Base-by-base conservation (phyloP, 306 rosid genomes). In the Lablab purpureus region DNA sequence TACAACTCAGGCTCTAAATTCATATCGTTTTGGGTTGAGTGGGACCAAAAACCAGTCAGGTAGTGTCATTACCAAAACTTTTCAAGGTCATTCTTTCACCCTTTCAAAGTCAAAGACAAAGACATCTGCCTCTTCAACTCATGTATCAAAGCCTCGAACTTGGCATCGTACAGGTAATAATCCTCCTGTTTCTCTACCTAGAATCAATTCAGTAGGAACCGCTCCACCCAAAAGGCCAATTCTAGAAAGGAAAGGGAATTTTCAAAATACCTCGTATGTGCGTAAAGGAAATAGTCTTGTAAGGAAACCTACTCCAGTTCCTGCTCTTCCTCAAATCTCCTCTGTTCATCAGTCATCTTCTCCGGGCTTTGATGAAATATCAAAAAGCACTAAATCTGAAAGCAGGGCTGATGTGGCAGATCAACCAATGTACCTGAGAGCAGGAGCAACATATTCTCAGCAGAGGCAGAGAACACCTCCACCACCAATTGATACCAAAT, bases 221-320 rank as follows among this genome's bases (percentile, higher is more conserved):
- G 30, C 81, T 82, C 87, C 90, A 85, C 80, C 84, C 58, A 87
- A 71, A 84, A 83, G 85, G 82, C 82, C 88, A 78, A 81, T 82
- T 69, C 76, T 84, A 17, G 88, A 82, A 51, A 79, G 71, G 54
- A 85, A 87, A 77, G 88, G 81, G 64, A 90, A 84, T 45, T 25
- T 81, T 67, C 94, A 84, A 56, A 85, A 81, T 85, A 87, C 86
- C 86, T 91, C 94, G 49, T 95, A 93, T 85, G 87, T 93, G 67
- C 99, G 98, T 73, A 95, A 93, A 80, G 99, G 99, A 62, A 92
- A 95, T 82, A 93, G 94, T 88, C 94, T 93, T 23, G 94, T 90
- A 32, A 88, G 98, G 85, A 91, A 86, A 63, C 85, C 89, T 75
- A 72, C 87, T 73, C 82, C 82, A 75, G 87, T 81, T 85, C 82